Evolutionary conservation across 305 asterid genomes (phyloP), one percentile per base, ranked within the genome.

Genomic region (Solanum hybrid): DNA sequence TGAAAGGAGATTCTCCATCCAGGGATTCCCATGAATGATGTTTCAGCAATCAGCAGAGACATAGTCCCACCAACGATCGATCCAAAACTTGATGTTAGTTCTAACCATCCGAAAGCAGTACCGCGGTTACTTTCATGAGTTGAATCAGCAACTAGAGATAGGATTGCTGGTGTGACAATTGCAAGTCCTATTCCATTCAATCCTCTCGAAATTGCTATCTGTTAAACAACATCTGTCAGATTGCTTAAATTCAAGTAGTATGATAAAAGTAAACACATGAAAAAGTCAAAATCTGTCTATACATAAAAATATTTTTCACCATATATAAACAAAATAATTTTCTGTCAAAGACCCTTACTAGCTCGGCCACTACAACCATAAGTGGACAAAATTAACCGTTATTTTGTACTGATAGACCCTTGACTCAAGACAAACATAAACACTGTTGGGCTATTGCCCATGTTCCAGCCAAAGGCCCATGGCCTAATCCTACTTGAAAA

Each of bases 1-100:
- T 94, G 95, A 88, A 96, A 96, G 10, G 98, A 95, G 1, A 96
- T 37, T 89, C 99, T 92, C 99, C 99, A 96, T 66, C 99, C 99
- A 0, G 98, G 92, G 34, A 95, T 92, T 2, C 99, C 99, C 93
- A 94, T 86, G 91, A 94, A 88, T 7, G 98, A 75, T 1, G 94
- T 90, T 76, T 95, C 93, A 86, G 98, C 98, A 24, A 96, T 35
- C 4, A 96, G 91, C 31, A 95, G 94, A 2, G 98, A 92, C n/a
- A 92, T 7, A 35, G 92, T 91, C 10, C 98, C 98, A n/a, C 98
- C 98, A 42, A 95, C 89, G 26, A 94, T 93, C 17, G 96, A 91
- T 13, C 98, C 98, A 5, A 94, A 35, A 90, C 92, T 92, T 86
- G 93, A 95, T 0, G 97, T 94, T 42, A 95, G 75, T 12, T 90